These are phyloP conservation scores for Phialocephala sp. DNA, from an alignment of 2,329 filamentous ascomycete species.

Conservation along the genomic window DNA sequence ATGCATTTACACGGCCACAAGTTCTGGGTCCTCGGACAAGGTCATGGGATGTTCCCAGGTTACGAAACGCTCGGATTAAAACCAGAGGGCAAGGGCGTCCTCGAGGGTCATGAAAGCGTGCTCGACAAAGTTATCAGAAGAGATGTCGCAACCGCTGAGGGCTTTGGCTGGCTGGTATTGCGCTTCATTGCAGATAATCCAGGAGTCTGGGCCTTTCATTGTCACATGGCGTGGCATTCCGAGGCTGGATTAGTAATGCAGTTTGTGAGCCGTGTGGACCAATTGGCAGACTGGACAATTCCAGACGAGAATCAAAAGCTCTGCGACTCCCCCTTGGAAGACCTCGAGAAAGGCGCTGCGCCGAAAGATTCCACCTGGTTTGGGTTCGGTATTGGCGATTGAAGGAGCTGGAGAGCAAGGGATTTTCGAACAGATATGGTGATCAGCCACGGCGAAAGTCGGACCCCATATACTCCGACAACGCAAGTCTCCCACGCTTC, in stretches of 20 bases:
- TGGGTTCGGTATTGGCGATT: slow-evolving; percentile 40
- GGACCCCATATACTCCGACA: not conserved
- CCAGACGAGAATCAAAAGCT: slow-evolving; percentile 52
- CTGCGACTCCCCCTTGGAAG: slow-evolving; percentile 50
- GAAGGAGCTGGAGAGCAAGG: not conserved
- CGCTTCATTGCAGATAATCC: slow-evolving; percentile 62
- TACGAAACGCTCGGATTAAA: slow-evolving; percentile 49
- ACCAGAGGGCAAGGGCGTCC: slow-evolving; percentile 36
- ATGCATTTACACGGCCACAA: slow-evolving; percentile 79
- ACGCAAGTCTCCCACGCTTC: not conserved
- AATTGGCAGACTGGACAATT: slow-evolving; percentile 49
- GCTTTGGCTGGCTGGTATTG: slow-evolving; percentile 60
- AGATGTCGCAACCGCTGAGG: slow-evolving; percentile 59
- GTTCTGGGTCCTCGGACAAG: slow-evolving; percentile 65
- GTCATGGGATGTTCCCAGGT: slow-evolving; percentile 66
- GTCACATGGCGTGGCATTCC: slow-evolving; percentile 63
- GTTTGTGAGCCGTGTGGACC: slow-evolving; percentile 56
- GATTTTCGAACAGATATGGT: not conserved
- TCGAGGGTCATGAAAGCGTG: slow-evolving; percentile 44
- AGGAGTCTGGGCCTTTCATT: slow-evolving; percentile 63
- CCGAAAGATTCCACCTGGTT: slow-evolving; percentile 56
- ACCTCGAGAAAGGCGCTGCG: slow-evolving; percentile 53
- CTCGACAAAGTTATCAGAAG: slow-evolving; percentile 52
- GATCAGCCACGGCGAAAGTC: not conserved
- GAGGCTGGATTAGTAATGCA: slow-evolving; percentile 66